Conservation (phyloP, 306 rosid genomes). For the Vigna angularis region DNA sequence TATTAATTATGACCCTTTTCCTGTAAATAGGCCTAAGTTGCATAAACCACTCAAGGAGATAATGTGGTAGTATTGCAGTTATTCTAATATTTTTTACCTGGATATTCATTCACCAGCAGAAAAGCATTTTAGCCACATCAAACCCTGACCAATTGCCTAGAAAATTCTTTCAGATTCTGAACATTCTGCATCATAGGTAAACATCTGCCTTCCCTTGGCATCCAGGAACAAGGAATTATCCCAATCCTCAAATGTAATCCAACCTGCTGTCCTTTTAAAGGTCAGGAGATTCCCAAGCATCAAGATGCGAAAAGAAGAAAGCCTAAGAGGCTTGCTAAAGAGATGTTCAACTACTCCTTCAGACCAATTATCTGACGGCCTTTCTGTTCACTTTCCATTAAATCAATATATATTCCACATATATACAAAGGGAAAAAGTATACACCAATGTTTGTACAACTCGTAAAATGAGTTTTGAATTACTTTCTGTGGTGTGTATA, state of each 20-base stretch:
- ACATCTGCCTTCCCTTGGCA: neutral
- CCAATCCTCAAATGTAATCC: neutral
- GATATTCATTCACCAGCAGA: neutral
- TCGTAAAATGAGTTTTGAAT: constrained; percentile 19
- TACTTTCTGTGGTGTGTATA: constrained; percentile 11
- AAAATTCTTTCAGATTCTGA: neutral
- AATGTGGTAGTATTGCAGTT: neutral
- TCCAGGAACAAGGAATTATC: neutral
- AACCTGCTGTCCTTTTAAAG: neutral
- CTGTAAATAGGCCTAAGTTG: neutral
- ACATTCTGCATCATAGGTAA: neutral
- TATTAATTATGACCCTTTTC: neutral
- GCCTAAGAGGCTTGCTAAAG: neutral
- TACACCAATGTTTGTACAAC: neutral
- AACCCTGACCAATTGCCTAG: neutral
- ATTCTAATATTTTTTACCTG: neutral
- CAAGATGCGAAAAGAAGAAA: neutral
- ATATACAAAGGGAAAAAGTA: constrained; percentile 6
- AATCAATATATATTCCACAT: neutral
- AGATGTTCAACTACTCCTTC: neutral
- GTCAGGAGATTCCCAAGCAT: neutral
- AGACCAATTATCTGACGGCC: constrained; percentile 8
- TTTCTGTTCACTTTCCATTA: constrained; percentile 23
- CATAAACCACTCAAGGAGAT: neutral
- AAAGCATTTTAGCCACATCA: neutral